Percentiles rank a stretch among this genome's conserved stretches.
Evolutionary conservation across 331 rosid genomes (phyloP).

Genomic region (Acacia concinna): DNA sequence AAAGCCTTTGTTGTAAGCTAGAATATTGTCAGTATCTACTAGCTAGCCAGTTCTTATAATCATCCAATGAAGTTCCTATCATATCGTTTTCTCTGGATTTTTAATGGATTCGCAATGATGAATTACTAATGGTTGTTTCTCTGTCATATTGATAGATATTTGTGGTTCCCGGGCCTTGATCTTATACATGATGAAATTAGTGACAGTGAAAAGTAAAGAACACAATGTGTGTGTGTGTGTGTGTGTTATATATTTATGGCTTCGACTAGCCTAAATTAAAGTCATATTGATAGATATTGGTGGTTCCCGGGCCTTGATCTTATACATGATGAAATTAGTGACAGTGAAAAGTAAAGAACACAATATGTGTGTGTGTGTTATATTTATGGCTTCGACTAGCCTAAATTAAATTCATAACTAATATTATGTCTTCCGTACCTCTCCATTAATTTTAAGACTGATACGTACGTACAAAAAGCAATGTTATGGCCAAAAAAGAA

Average conservation of each 20-base stretch:
- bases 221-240: no score
- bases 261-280: not conserved
- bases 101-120: conserved; percentile 33
- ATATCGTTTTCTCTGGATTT: conserved; percentile 37
- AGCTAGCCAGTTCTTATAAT: not conserved
- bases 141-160: conserved; percentile 19
- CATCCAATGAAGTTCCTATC: conserved; percentile 33
- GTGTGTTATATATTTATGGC: no score
- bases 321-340: conserved; percentile 28
- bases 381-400: conserved; percentile 9
- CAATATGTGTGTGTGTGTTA: no score
- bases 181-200: conserved; percentile 26
- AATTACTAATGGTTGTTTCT: conserved; percentile 30
- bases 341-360: conserved; percentile 4
- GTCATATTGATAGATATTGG: conserved; percentile 20
- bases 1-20: not conserved
- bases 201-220: conserved; percentile 12
- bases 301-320: conserved; percentile 27
- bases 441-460: conserved; percentile 24
- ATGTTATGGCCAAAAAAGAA: no score
- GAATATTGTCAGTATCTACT: conserved; percentile 8
- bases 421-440: conserved; percentile 9
- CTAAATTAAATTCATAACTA: not conserved
- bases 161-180: conserved; percentile 27
- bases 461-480: not conserved